These are phyloP conservation scores for Evernia prunastri DNA, from an alignment of 495 filamentous ascomycete species.

Conservation along the genomic window DNA sequence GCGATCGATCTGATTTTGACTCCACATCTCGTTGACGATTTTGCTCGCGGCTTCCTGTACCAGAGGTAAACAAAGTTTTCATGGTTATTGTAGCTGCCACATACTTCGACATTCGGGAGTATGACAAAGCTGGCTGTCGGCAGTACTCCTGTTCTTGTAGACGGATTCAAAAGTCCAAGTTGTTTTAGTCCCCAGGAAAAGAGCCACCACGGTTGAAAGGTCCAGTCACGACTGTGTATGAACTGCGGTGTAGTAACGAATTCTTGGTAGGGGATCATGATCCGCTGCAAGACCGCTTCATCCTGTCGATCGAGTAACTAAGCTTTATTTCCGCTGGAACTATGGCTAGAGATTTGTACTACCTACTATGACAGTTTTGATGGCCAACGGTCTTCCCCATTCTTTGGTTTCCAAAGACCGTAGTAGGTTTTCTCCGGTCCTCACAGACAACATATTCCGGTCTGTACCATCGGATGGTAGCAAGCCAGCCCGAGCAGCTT, in stretches of 20 bases:
- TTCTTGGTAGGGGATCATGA: slow-evolving; percentile 60
- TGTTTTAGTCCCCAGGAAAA: slow-evolving; percentile 71
- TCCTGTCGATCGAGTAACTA: slow-evolving; percentile 32
- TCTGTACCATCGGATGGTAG: slow-evolving; percentile 40
- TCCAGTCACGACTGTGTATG: slow-evolving; percentile 51
- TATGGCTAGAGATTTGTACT: neutral
- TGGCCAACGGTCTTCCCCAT: slow-evolving; percentile 75
- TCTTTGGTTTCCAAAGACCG: slow-evolving; percentile 66
- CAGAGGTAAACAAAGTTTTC: slow-evolving; percentile 40
- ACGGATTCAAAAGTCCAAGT: slow-evolving; percentile 53
- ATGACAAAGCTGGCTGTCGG: slow-evolving; percentile 38
- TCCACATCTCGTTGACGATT: slow-evolving; percentile 37
- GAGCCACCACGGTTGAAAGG: slow-evolving; percentile 50
- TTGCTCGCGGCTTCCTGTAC: slow-evolving; percentile 39
- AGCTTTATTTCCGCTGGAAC: neutral
- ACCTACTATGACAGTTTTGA: slow-evolving; percentile 68
- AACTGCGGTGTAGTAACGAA: slow-evolving; percentile 55
- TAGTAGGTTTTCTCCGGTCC: slow-evolving; percentile 61
- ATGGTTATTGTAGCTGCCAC: slow-evolving; percentile 37
- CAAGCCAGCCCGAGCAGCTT: slow-evolving; percentile 60
- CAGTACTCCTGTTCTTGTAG: slow-evolving; percentile 18
- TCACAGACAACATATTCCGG: slow-evolving; percentile 53
- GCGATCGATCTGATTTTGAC: slow-evolving; percentile 40
- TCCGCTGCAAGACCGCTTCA: slow-evolving; percentile 61
- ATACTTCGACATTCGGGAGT: slow-evolving; percentile 48